Evolutionary conservation across 306 rosid genomes (phyloP).

Genomic region (Pterocarpus macrocarpus): DNA sequence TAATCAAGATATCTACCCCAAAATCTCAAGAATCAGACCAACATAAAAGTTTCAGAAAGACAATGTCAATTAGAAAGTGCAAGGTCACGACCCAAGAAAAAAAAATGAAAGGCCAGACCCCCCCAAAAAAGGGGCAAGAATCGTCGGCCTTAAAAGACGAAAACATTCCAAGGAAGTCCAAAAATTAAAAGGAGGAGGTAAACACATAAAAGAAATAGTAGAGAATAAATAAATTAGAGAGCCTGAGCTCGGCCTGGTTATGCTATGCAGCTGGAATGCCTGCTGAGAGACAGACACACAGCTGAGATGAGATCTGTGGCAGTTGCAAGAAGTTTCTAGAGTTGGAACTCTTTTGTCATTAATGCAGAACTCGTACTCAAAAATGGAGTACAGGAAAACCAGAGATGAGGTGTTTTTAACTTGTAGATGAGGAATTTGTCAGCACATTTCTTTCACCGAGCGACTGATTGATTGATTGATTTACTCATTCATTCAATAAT

Average conservation of each 20-base stretch:
- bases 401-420: slow-evolving; percentile 68
- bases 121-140: too few relatives aligned
- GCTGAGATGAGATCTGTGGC: neutral
- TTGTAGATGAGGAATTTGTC: neutral
- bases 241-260: neutral
- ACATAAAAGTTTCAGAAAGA: too few relatives aligned
- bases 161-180: too few relatives aligned
- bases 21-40: too few relatives aligned
- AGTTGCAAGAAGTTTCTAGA: neutral
- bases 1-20: too few relatives aligned
- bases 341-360: neutral
- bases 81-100: too few relatives aligned
- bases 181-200: too few relatives aligned
- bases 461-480: slow-evolving; percentile 22
- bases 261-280: neutral
- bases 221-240: too few relatives aligned
- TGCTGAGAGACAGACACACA: neutral
- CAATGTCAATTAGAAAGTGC: too few relatives aligned
- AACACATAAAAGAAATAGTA: too few relatives aligned
- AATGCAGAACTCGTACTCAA: neutral
- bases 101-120: too few relatives aligned
- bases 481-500: neutral
- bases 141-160: too few relatives aligned
- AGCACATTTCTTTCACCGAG: slow-evolving; percentile 10
- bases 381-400: slow-evolving; percentile 89